Evolutionary conservation across 2,329 filamentous ascomycete genomes (phyloP).

Genomic region (Microcyclospora tardicrescens): DNA sequence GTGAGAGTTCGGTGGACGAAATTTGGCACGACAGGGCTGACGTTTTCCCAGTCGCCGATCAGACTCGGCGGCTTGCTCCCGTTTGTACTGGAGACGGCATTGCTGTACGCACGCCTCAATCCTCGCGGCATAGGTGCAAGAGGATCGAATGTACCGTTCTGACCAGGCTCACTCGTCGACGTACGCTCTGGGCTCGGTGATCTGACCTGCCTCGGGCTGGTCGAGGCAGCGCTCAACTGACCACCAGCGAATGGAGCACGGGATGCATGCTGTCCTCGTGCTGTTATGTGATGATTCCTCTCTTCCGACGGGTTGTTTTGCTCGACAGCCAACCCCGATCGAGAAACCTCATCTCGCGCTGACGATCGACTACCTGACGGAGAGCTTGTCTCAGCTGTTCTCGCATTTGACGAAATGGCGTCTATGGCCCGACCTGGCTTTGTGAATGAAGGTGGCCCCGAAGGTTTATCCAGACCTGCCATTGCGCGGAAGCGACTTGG

Average conservation of each 20-base stretch:
- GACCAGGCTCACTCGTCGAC: too few species aligned
- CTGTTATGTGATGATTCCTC: too few species aligned
- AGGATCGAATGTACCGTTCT: conserved; percentile 5
- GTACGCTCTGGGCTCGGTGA: too few species aligned
- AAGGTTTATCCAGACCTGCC: conserved; percentile 23
- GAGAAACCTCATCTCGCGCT: too few species aligned
- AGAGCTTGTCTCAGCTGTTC: not conserved
- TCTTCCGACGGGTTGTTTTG: too few species aligned
- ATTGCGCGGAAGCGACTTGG: conserved; percentile 24
- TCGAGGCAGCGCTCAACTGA: too few species aligned
- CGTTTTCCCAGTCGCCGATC: conserved; percentile 17
- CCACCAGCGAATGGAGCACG: too few species aligned
- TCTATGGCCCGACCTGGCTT: conserved; percentile 1
- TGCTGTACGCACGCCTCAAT: conserved; percentile 21
- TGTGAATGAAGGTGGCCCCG: conserved; percentile 2
- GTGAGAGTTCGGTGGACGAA: conserved; percentile 2
- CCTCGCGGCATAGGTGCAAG: conserved; percentile 14
- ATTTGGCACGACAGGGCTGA: conserved; percentile 11
- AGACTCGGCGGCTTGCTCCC: conserved; percentile 10
- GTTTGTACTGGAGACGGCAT: conserved; percentile 13
- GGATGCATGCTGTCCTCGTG: too few species aligned
- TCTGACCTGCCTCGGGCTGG: too few species aligned
- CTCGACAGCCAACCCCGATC: too few species aligned
- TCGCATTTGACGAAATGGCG: not conserved
- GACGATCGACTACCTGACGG: too few species aligned